Conservation (phyloP, 2,329 filamentous ascomycete species). For the Lasiodiplodia citricola region DNA sequence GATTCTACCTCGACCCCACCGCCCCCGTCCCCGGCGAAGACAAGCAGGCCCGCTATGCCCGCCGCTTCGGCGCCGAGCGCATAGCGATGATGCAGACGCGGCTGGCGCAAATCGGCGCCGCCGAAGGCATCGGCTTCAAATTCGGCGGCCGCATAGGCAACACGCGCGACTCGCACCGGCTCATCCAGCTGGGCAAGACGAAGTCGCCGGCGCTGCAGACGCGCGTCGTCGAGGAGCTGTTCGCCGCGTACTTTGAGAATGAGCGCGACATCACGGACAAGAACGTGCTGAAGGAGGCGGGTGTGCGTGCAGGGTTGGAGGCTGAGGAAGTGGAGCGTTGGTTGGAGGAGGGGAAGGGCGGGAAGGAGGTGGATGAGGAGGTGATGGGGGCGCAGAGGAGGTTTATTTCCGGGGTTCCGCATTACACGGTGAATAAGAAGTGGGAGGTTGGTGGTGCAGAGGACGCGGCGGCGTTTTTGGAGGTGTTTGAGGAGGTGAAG, state of each 20-base stretch:
- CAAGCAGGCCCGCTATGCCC: constrained; percentile 63
- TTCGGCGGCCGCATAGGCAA: constrained; percentile 75
- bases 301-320: constrained; percentile 51
- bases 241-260: constrained; percentile 53
- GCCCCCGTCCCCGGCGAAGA: constrained; percentile 59
- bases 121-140: constrained; percentile 74
- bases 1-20: constrained; percentile 76
- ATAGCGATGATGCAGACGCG: constrained; percentile 62
- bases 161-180: constrained; percentile 78
- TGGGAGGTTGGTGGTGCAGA: constrained; percentile 75
- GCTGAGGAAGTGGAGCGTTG: constrained; percentile 50
- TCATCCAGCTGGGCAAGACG: constrained; percentile 71
- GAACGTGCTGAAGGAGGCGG: constrained; percentile 47
- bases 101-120: constrained; percentile 62
- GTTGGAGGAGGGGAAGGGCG: constrained; percentile 51
- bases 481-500: constrained; percentile 68
- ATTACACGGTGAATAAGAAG: constrained; percentile 73
- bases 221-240: constrained; percentile 47
- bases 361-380: constrained; percentile 53
- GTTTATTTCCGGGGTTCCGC: constrained; percentile 71
- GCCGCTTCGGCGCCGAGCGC: constrained; percentile 69
- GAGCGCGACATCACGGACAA: constrained; percentile 54
- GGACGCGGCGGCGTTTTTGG: constrained; percentile 69
- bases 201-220: constrained; percentile 57
- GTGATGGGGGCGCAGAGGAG: constrained; percentile 51